phyloP scores from a whole-genome alignment of 2,329 filamentous ascomycete genomes.

The Biscogniauxia mediterranea region DNA sequence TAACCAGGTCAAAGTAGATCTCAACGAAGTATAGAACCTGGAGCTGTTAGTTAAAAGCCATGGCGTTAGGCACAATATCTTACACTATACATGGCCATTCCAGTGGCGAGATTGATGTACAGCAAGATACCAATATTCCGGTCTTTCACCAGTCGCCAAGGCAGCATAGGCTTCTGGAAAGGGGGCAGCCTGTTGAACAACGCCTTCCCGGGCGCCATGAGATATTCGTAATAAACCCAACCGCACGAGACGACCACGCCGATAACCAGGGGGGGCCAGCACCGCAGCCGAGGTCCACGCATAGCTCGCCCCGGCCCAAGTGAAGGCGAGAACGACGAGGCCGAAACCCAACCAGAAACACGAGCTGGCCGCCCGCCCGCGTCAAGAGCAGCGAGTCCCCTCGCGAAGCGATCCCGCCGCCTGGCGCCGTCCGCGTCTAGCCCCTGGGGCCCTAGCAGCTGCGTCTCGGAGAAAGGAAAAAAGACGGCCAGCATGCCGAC shows the following conservation, averaged over 20 bases:
- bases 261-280: constrained; percentile 45
- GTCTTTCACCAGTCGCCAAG: constrained; percentile 55
- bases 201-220: constrained; percentile 48
- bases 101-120: constrained; percentile 59
- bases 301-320: constrained; percentile 56
- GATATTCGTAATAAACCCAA: constrained; percentile 53
- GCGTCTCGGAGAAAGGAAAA: constrained; percentile 55
- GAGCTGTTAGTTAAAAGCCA: constrained; percentile 28
- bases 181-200: constrained; percentile 51
- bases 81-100: constrained; percentile 52
- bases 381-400: constrained; percentile 54
- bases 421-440: constrained; percentile 35
- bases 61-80: constrained; percentile 27
- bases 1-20: constrained; percentile 64
- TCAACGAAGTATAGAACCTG: constrained; percentile 66
- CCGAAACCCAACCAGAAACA: constrained; percentile 57
- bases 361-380: constrained; percentile 54
- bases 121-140: constrained; percentile 62
- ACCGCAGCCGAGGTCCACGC: constrained; percentile 50
- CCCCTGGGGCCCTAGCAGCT: constrained; percentile 55
- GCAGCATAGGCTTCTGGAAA: constrained; percentile 61
- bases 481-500: constrained; percentile 53
- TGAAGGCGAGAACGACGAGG: constrained; percentile 52
- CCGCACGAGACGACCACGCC: constrained; percentile 40
- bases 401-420: constrained; percentile 33